These are phyloP conservation scores for Hypericum perforatum DNA, from an alignment of 345 rosid species.

Conservation along the genomic window DNA sequence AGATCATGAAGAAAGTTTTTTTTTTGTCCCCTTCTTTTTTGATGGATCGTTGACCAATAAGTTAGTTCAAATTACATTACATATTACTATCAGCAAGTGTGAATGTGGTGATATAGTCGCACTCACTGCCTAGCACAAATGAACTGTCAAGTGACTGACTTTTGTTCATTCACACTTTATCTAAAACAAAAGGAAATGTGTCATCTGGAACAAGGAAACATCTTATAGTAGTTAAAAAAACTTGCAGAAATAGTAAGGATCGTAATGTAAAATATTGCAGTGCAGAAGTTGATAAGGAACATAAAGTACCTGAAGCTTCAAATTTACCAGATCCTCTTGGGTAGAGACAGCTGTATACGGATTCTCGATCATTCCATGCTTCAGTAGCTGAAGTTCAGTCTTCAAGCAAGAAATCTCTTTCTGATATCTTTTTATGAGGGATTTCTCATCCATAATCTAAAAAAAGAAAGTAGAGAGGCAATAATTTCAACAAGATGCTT, in stretches of 20 bases:
- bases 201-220: too few species aligned
- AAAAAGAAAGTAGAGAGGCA: constrained; percentile 7
- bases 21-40: too few species aligned
- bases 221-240: background rate
- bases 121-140: too few species aligned
- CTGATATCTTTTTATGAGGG: constrained; percentile 64
- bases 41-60: too few species aligned
- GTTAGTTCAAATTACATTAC: too few species aligned
- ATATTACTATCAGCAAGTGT: too few species aligned
- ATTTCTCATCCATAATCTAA: constrained; percentile 72
- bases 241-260: constrained; percentile 2
- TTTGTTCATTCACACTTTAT: too few species aligned
- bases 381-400: constrained; percentile 59
- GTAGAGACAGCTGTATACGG: constrained; percentile 31
- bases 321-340: constrained; percentile 50
- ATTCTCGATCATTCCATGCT: constrained; percentile 36
- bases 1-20: too few species aligned
- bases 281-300: background rate
- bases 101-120: too few species aligned
- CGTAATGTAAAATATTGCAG: background rate
- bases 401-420: constrained; percentile 54
- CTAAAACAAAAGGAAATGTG: too few species aligned
- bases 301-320: constrained; percentile 59
- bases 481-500: constrained; percentile 4
- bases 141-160: too few species aligned